Conservation (phyloP, 371 early-diverging fungal species). For the Mortierella sp. region DNA sequence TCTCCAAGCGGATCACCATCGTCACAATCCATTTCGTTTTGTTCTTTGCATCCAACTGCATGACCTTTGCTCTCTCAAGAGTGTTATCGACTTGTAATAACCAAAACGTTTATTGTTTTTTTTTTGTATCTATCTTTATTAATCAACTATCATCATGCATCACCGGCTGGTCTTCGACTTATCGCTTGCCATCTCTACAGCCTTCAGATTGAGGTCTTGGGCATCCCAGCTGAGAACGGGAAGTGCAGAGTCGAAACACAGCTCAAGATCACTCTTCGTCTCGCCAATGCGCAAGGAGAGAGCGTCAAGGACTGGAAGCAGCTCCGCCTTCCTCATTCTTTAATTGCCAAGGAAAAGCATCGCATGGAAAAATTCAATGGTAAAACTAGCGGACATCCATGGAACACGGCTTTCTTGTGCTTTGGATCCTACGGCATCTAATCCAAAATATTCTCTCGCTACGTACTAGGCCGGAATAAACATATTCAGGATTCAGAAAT, state of each 20-base stretch:
- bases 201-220: constrained; percentile 65
- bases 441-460: neutral
- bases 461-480: constrained; percentile 34
- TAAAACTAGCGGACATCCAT: constrained; percentile 3
- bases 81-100: neutral
- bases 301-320: constrained; percentile 73
- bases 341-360: constrained; percentile 70
- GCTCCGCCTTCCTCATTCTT: constrained; percentile 70
- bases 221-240: constrained; percentile 76
- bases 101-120: neutral
- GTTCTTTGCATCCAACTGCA: neutral
- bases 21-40: too few species aligned
- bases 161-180: neutral
- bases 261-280: constrained; percentile 74
- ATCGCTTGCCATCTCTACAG: constrained; percentile 7
- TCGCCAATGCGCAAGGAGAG: constrained; percentile 64
- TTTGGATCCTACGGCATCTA: too few species aligned
- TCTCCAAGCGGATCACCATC: too few species aligned
- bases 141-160: neutral
- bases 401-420: too few species aligned
- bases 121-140: neutral
- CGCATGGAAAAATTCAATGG: constrained; percentile 56
- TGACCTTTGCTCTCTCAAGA: neutral
- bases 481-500: constrained; percentile 55
- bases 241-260: constrained; percentile 84